phyloP scores from a whole-genome alignment of 768 basidiomycete species.

The Royoungia palumana region DNA sequence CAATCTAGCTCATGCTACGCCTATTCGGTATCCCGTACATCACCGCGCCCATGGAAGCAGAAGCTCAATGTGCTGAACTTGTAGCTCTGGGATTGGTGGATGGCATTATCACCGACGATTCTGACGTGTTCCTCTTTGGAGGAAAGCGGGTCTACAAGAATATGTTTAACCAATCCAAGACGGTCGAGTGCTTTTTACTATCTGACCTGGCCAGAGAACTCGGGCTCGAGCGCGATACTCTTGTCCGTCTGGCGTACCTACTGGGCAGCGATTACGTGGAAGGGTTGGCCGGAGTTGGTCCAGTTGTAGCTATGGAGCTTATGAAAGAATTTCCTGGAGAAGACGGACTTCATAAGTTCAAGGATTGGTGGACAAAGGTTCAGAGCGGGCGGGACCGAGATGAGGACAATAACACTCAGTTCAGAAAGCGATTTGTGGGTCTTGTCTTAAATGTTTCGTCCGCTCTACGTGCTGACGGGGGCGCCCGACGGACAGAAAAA shows the following conservation, averaged over 20 bases:
- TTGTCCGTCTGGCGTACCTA: constrained; percentile 88
- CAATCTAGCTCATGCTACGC: constrained; percentile 73
- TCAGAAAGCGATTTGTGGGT: constrained; percentile 82
- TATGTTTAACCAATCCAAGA: constrained; percentile 99
- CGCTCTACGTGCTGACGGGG: constrained; percentile 8
- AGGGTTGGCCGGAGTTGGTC: constrained; percentile 88
- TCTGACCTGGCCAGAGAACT: constrained; percentile 85
- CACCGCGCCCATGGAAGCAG: constrained; percentile 99
- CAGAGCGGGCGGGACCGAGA: constrained; percentile 83
- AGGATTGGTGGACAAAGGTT: constrained; percentile 91
- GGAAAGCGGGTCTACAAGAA: constrained; percentile 96
- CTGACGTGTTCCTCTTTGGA: constrained; percentile 97
- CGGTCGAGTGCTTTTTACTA: constrained; percentile 91
- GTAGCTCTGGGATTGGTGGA: constrained; percentile 84
- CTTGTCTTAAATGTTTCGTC: constrained; percentile 8
- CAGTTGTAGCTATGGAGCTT: constrained; percentile 94
- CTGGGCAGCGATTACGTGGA: constrained; percentile 97
- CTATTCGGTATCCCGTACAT: constrained; percentile 98
- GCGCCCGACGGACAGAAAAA: constrained; percentile 61
- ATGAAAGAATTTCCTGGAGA: constrained; percentile 89
- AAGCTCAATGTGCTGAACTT: constrained; percentile 96
- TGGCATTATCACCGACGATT: constrained; percentile 98
- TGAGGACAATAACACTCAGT: constrained; percentile 71
- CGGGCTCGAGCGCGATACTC: constrained; percentile 78
- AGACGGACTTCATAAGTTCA: constrained; percentile 82